Evolutionary conservation across 192 early-diverging fungal species (phyloP), one percentile per base, ranked within the genome.

Genomic region (Coemansia javaensis): DNA sequence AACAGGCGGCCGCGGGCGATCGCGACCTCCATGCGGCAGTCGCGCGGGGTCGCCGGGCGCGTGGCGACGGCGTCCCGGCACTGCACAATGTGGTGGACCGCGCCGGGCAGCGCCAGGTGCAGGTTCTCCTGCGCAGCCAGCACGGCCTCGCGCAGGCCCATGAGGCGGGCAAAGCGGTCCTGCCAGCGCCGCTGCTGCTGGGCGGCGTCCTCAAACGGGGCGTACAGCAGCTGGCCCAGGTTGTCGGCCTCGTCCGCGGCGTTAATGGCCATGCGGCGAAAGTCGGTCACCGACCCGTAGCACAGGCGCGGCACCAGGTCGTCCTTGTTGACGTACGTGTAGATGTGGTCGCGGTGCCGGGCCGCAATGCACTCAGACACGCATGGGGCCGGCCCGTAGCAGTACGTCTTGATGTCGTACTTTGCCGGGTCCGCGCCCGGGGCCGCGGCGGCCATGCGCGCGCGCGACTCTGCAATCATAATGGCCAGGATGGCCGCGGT

Each of bases 401-500:
- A 72, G 15, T 56, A 64, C 7, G 51, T 53, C 52, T 45, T 44
- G 34, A 67, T 67, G 23, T 73, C 55, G 38, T 50, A 66, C 15
- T 38, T 39, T 12, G 16, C 33, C 14, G 47, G 44, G 27, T 59
- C 56, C 0, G 64, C 51, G 12, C 59, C 63, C 25, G 63, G 54
- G 2, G 63, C 63, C 25, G 63, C 50, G 2, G 63, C 66, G 7
- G 60, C 46, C 32, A 65, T 43, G 22, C 36, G 38, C 27, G 43
- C 31, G n/a, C 78, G 62, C 40, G 79, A 75, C 45, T 84, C 81
- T 20, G 70, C 57, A 11, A 90, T 25, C 81, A 88, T 84, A 34
- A 88, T 90, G 8, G 82, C 83, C 42, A 90, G 47, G 10, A 87
- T 72, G 1, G 85, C 79, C 0, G 87, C 85, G 0, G 84, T 84